Evolutionary conservation across 805 yeast genomes (phyloP).

Genomic region (Kuraishia cidri): DNA sequence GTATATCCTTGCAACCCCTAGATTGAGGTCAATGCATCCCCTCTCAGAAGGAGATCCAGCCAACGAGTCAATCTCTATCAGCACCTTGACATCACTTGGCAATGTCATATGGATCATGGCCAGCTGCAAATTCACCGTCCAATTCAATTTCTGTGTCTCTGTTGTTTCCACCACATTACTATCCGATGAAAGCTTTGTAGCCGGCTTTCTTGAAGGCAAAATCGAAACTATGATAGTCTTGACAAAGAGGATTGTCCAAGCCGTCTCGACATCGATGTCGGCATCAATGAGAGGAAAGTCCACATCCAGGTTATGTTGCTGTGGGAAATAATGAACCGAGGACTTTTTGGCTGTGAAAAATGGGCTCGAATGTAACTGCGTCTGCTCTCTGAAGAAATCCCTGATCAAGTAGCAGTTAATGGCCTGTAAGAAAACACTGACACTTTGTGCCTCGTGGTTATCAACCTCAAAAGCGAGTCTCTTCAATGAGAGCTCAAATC

Average conservation of each 20-base stretch:
- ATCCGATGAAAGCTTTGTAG: no score
- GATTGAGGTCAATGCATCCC: constrained; percentile 7
- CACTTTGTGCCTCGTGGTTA: no score
- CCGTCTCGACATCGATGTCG: constrained; percentile 16
- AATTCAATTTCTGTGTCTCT: constrained; percentile 3
- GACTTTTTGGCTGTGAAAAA: constrained; percentile 8
- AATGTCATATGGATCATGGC: constrained; percentile 13
- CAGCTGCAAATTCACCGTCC: constrained; percentile 13
- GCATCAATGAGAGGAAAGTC: constrained; percentile 17
- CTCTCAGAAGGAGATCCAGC: constrained; percentile 4
- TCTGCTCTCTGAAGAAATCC: no score
- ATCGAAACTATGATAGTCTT: constrained; percentile 8
- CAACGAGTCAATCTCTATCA: constrained; percentile 18
- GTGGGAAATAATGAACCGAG: constrained; percentile 7
- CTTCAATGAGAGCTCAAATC: no score
- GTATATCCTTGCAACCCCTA: constrained; percentile 16
- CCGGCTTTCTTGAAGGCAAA: no score
- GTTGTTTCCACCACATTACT: no score
- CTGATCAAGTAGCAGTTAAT: no score
- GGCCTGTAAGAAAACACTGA: no score
- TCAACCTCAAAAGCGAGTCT: no score
- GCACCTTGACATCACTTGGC: constrained; percentile 17
- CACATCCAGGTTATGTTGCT: constrained; percentile 9
- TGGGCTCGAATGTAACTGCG: no score
- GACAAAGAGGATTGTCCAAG: constrained; percentile 20